Evolutionary conservation across 176 grass and related monocot species (phyloP), one percentile per base, ranked within the genome.

Genomic region (Carex cristatella): DNA sequence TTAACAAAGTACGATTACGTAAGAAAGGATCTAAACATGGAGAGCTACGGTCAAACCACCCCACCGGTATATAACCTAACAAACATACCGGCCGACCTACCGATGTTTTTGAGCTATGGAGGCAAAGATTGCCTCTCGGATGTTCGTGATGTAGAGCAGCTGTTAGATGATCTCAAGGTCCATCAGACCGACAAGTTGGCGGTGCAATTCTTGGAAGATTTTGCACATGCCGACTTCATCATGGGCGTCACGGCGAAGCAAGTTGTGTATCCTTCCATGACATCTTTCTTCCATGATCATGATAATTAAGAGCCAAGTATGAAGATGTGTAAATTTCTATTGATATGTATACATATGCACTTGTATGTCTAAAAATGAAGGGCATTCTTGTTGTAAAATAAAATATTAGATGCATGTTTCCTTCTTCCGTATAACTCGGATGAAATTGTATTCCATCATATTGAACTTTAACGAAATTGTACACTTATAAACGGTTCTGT

Each of bases 61-160:
- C 93, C 96, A 40, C 91, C 91, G 58, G 77, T 70, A 42, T 95
- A 94, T 81, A 19, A 89, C 35, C 83, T 95, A 87, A 72, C 88
- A 14, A 82, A 71, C 86, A 89, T 95, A 38, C 96, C 91, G 0
- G 54, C 68, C 3, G 1, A 31, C 30, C 87, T 95, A 71, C 96
- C 96, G 5, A 67, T 95, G 65, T 91, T 95, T 80, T 88, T 98
- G 81, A 92, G 88, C 89, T 95, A 95, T 79, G 96, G 96, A 58
- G 93, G 91, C 14, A 81, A 79, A 32, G 95, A 98, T 88, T 51
- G 57, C 49, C 88, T 98, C 6, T 84, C 95, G 0, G 93, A 93
- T 62, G 79, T 84, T 8, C 32, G 37, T 40, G 96, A 99, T 69
- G 90, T 99, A 33, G 44, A 28, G 46, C 80, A 68, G 3, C 71